Percentiles rank a stretch among this genome's conserved stretches.
These are phyloP conservation scores for Fermentozyma sake DNA, from an alignment of 1,139 yeast species.

Conservation along the genomic window DNA sequence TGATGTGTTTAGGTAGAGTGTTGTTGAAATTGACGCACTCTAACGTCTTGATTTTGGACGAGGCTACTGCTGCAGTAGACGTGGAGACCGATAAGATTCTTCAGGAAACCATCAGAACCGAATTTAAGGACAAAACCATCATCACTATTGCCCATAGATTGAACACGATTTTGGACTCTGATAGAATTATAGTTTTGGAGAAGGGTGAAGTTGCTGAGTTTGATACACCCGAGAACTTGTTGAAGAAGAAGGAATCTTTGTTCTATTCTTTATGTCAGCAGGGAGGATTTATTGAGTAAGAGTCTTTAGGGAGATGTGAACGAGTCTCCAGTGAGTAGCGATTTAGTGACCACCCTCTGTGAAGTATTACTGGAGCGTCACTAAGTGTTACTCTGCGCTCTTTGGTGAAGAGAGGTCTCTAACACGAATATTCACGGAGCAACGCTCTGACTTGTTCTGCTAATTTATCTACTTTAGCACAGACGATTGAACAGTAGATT, in stretches of 20 bases:
- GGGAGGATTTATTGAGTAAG: conserved; percentile 46
- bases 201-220: conserved; percentile 84
- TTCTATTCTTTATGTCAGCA: conserved; percentile 77
- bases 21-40: conserved; percentile 60
- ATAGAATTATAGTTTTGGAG: conserved; percentile 80
- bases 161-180: conserved; percentile 90
- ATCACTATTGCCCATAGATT: conserved; percentile 93
- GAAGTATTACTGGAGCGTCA: too few relatives aligned
- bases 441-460: too few relatives aligned
- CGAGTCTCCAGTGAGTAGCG: too few relatives aligned
- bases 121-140: conserved; percentile 84
- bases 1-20: conserved; percentile 89
- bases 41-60: conserved; percentile 79
- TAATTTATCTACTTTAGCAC: too few relatives aligned
- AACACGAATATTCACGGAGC: too few relatives aligned
- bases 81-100: conserved; percentile 87
- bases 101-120: conserved; percentile 82
- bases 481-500: too few relatives aligned
- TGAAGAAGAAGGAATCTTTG: conserved; percentile 62
- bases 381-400: too few relatives aligned
- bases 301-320: too few relatives aligned
- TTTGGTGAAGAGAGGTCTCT: too few relatives aligned
- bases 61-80: conserved; percentile 97
- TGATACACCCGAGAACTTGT: conserved; percentile 69
- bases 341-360: too few relatives aligned